These are phyloP conservation scores for Effrenium voratum DNA, from an alignment of 73 alveolate species.

Conservation along the genomic window DNA sequence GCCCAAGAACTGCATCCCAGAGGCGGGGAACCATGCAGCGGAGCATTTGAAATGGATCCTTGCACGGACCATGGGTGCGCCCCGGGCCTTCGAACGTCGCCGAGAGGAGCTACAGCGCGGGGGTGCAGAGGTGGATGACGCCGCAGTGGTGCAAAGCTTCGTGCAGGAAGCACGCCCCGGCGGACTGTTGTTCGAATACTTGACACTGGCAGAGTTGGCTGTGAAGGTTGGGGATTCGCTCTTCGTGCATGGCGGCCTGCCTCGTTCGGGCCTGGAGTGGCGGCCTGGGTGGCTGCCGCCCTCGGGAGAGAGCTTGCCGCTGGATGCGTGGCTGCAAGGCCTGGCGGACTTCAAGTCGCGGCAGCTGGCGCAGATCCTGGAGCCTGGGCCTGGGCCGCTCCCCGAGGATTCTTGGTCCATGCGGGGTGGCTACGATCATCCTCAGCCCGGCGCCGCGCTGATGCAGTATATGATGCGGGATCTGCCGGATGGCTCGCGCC, in stretches of 20 bases:
- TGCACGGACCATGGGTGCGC: too few relatives aligned
- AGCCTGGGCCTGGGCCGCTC: not conserved
- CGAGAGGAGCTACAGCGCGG: not conserved
- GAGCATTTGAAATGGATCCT: slow-evolving; percentile 51
- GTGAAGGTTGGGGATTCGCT: slow-evolving; percentile 34
- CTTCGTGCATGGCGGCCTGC: slow-evolving; percentile 46
- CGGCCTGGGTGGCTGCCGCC: slow-evolving; percentile 56
- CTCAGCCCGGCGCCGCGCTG: slow-evolving; percentile 25
- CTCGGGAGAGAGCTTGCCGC: slow-evolving; percentile 1
- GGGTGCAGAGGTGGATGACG: not conserved
- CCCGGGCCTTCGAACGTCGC: slow-evolving; percentile 67
- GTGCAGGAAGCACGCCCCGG: slow-evolving; percentile 47
- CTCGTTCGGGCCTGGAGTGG: slow-evolving; percentile 28
- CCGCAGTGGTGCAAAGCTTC: slow-evolving; percentile 29
- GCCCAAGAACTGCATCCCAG: slow-evolving; percentile 6
- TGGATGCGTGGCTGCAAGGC: not conserved
- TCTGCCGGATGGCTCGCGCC: slow-evolving; percentile 62
- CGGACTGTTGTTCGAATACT: slow-evolving; percentile 10
- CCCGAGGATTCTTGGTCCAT: slow-evolving; percentile 21
- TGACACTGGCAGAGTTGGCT: slow-evolving; percentile 58
- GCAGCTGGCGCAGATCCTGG: slow-evolving; percentile 28
- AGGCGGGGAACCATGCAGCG: not conserved
- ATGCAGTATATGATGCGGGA: slow-evolving; percentile 85
- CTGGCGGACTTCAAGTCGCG: slow-evolving; percentile 4
- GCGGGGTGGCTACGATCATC: slow-evolving; percentile 58